Conservation (phyloP, 805 yeast species). For the Ogataea degrootiae region DNA sequence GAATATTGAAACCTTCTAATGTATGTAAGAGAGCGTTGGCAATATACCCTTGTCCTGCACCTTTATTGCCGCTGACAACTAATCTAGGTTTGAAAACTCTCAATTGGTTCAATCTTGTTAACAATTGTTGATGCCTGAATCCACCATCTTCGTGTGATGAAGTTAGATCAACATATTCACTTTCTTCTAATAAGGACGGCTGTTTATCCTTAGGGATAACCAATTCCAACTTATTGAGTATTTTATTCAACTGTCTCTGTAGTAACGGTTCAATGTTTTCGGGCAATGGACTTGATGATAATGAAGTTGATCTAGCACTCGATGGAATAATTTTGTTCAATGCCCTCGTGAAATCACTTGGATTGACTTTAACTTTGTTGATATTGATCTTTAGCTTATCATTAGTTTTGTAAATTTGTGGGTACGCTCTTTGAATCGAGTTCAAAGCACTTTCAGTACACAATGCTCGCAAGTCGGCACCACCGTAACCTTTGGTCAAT, state of each 20-base stretch:
- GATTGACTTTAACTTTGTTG: slow-evolving; percentile 60
- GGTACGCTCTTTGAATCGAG: slow-evolving; percentile 86
- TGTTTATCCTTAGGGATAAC: slow-evolving; percentile 60
- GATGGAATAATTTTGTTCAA: slow-evolving; percentile 87
- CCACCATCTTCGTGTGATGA: slow-evolving; percentile 49
- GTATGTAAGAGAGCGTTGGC: slow-evolving; percentile 76
- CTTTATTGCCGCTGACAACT: slow-evolving; percentile 64
- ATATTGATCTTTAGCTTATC: slow-evolving; percentile 76
- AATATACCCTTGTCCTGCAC: slow-evolving; percentile 84
- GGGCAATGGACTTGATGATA: slow-evolving; percentile 73
- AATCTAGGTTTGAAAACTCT: slow-evolving; percentile 81
- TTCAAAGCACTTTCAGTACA: slow-evolving; percentile 95
- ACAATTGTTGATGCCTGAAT: slow-evolving; percentile 61
- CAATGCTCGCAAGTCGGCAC: slow-evolving; percentile 91
- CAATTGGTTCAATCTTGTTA: slow-evolving; percentile 35
- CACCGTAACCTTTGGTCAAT: slow-evolving; percentile 94
- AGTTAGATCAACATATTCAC: slow-evolving; percentile 56
- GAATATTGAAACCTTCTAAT: slow-evolving; percentile 87
- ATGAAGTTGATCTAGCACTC: slow-evolving; percentile 76
- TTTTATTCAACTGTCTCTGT: slow-evolving; percentile 40
- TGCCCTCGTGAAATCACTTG: slow-evolving; percentile 83
- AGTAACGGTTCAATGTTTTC: slow-evolving; percentile 63
- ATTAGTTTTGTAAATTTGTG: slow-evolving; percentile 79
- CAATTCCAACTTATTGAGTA: slow-evolving; percentile 44
- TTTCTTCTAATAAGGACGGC: slow-evolving; percentile 61